A percentile compares a stretch with the other conserved stretches of the same genome.
Evolutionary conservation across 1,139 yeast genomes (phyloP).

Genomic region (Blastobotrys persicus): DNA sequence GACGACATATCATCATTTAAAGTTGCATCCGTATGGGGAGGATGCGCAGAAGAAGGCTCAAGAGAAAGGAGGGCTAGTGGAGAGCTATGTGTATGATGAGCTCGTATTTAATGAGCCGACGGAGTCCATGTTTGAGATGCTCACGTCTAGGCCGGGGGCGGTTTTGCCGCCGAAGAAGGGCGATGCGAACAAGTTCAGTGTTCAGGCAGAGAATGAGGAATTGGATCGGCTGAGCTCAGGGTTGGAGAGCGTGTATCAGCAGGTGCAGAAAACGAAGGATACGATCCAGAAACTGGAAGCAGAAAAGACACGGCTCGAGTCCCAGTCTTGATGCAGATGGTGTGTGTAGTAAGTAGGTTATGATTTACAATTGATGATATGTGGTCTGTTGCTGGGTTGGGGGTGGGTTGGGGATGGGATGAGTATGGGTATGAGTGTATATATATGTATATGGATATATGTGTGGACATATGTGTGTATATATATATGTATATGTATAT

Average conservation of each 20-base stretch:
- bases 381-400: too few relatives aligned
- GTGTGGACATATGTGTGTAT: too few relatives aligned
- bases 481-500: too few relatives aligned
- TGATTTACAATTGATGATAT: too few relatives aligned
- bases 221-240: conserved; percentile 69
- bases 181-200: conserved; percentile 47
- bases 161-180: conserved; percentile 60
- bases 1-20: conserved; percentile 82
- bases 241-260: conserved; percentile 51
- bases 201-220: conserved; percentile 71
- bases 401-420: too few relatives aligned
- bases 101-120: conserved; percentile 95
- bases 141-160: conserved; percentile 67
- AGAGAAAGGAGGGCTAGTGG: conserved; percentile 40
- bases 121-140: conserved; percentile 73
- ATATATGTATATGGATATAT: too few relatives aligned
- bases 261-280: conserved; percentile 34
- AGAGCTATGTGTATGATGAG: conserved; percentile 82
- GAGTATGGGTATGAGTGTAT: too few relatives aligned
- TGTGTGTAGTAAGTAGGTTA: too few relatives aligned
- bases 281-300: conserved; percentile 15
- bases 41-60: conserved; percentile 10
- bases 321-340: neutral
- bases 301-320: conserved; percentile 14
- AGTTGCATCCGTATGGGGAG: conserved; percentile 79